Evolutionary conservation across 345 rosid species (phyloP).

Genomic region (Melaleuca quinquenervia): DNA sequence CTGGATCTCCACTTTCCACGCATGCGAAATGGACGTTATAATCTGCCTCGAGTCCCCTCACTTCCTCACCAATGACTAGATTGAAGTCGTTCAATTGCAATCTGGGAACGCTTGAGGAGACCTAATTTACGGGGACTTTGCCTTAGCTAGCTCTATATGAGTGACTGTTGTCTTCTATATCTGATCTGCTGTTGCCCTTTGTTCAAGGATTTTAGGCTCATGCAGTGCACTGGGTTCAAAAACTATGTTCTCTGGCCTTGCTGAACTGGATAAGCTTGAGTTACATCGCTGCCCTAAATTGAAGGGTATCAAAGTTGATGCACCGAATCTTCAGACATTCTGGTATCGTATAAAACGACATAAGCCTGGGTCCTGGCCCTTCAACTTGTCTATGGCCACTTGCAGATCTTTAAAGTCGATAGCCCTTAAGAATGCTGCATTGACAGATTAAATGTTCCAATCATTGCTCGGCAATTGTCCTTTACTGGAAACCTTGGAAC

Average conservation of each 20-base stretch:
- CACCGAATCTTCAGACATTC: constrained; percentile 18
- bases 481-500: constrained; percentile 14
- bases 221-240: constrained; percentile 7
- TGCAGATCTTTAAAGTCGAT: constrained; percentile 14
- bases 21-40: not conserved
- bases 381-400: constrained; percentile 2
- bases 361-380: not conserved
- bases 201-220: constrained; percentile 21
- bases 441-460: constrained; percentile 8
- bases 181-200: constrained; percentile 13
- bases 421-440: constrained; percentile 7
- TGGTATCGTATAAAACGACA: not conserved
- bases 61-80: constrained; percentile 4
- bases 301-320: constrained; percentile 1
- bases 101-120: constrained; percentile 1
- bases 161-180: not conserved
- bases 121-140: constrained; percentile 9
- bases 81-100: constrained; percentile 16
- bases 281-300: constrained; percentile 9
- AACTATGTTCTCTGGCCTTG: not conserved
- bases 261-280: constrained; percentile 15
- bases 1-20: constrained; percentile 12
- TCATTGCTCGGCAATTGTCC: constrained; percentile 1
- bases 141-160: constrained; percentile 6
- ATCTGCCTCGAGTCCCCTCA: constrained; percentile 8